Evolutionary conservation across 2,329 filamentous ascomycete species (phyloP).

Genomic region (Mariannaea elegans): DNA sequence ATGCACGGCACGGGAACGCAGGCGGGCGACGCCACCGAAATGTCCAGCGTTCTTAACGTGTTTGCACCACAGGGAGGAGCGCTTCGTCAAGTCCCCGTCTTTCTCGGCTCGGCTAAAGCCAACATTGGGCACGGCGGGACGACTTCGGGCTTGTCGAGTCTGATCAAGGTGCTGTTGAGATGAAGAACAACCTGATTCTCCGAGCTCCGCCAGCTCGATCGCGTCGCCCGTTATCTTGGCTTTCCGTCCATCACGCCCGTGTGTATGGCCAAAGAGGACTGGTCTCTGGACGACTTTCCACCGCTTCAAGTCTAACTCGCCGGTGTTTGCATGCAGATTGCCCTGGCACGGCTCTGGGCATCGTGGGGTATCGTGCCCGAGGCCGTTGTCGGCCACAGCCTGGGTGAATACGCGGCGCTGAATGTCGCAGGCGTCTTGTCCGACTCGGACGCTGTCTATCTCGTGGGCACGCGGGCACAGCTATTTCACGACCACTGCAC

Average conservation of each 20-base stretch:
- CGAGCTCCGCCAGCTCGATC: constrained; percentile 45
- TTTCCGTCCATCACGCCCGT: constrained; percentile 52
- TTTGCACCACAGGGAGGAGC: constrained; percentile 54
- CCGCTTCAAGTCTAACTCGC: constrained; percentile 49
- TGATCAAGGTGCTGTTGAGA: constrained; percentile 66
- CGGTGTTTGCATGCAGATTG: constrained; percentile 51
- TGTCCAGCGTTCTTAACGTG: constrained; percentile 75
- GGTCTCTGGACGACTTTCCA: constrained; percentile 21
- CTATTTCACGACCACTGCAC: constrained; percentile 65
- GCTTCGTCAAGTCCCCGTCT: constrained; percentile 59
- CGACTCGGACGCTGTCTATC: constrained; percentile 66
- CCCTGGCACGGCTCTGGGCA: constrained; percentile 52
- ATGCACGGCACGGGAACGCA: constrained; percentile 88
- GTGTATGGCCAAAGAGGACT: constrained; percentile 48
- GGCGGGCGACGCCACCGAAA: constrained; percentile 84
- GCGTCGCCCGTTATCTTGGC: constrained; percentile 40
- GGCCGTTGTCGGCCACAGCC: constrained; percentile 59
- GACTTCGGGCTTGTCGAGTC: constrained; percentile 61
- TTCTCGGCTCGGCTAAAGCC: constrained; percentile 70
- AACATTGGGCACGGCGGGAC: constrained; percentile 73
- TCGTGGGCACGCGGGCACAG: constrained; percentile 68
- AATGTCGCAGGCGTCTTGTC: constrained; percentile 70
- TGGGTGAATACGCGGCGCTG: constrained; percentile 53
- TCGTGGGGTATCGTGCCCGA: constrained; percentile 51
- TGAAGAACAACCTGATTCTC: too few relatives aligned